phyloP scores from a whole-genome alignment of 139 green algal genomes.

The Micractinium sp. region DNA sequence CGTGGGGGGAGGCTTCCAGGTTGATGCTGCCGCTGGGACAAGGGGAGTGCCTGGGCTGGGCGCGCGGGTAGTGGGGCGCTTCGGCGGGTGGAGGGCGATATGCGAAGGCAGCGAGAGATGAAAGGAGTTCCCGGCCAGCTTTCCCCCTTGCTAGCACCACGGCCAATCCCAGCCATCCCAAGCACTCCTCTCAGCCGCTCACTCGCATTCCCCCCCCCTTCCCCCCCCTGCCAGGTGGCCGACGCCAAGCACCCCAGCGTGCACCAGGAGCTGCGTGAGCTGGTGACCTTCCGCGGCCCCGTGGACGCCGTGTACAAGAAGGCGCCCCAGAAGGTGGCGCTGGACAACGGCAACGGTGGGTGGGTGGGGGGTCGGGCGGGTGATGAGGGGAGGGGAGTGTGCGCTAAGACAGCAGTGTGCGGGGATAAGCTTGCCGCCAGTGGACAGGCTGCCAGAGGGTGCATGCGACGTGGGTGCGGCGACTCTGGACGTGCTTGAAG shows the following conservation, averaged over 20 bases:
- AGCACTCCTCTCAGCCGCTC: background rate
- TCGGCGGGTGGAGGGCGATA: too few species aligned
- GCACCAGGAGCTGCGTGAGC: slow-evolving; percentile 70
- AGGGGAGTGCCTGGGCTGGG: too few species aligned
- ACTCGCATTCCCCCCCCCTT: background rate
- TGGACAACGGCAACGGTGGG: slow-evolving; percentile 81
- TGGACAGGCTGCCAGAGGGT: background rate
- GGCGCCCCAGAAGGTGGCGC: slow-evolving; percentile 75
- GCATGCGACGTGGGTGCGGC: background rate
- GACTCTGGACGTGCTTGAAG: background rate
- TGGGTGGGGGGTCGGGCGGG: background rate
- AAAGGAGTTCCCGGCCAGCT: too few species aligned
- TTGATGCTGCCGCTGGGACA: too few species aligned
- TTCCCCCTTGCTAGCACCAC: too few species aligned
- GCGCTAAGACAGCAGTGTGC: too few species aligned
- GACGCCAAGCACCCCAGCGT: slow-evolving; percentile 80
- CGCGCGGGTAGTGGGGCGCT: too few species aligned
- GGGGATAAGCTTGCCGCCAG: too few species aligned
- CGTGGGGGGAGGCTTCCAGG: too few species aligned
- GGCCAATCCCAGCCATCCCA: too few species aligned
- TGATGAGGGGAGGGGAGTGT: background rate
- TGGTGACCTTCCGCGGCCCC: slow-evolving; percentile 64
- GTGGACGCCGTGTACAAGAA: slow-evolving; percentile 90
- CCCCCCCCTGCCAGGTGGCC: slow-evolving; percentile 49
- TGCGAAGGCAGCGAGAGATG: too few species aligned